Percentiles rank a stretch among this genome's conserved stretches.
phyloP scores from a whole-genome alignment of 805 yeast species.

The Starmerella bombicola region DNA sequence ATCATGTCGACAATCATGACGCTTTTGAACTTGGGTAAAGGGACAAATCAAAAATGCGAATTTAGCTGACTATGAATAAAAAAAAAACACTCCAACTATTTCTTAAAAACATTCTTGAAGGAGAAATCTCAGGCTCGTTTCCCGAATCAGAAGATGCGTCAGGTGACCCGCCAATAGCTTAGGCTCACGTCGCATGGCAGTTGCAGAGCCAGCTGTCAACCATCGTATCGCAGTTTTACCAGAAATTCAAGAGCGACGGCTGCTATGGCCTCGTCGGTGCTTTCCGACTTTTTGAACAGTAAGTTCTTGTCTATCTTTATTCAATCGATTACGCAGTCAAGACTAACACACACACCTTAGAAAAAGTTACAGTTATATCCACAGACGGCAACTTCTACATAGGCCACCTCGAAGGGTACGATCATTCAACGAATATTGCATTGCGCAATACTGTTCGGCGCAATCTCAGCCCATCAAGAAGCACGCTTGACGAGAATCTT shows the following conservation, averaged over 20 bases:
- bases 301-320: slow-evolving; percentile 13
- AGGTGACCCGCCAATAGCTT: neutral
- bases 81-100: too few relatives aligned
- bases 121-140: too few relatives aligned
- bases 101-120: too few relatives aligned
- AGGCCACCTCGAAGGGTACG: slow-evolving; percentile 30
- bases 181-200: neutral
- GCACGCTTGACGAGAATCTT: slow-evolving; percentile 22
- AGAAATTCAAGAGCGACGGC: too few relatives aligned
- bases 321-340: neutral
- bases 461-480: slow-evolving; percentile 10
- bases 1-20: slow-evolving; percentile 69
- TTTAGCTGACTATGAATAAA: too few relatives aligned
- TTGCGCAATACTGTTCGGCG: slow-evolving; percentile 26
- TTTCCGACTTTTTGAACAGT: slow-evolving; percentile 23
- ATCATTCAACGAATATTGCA: slow-evolving; percentile 29
- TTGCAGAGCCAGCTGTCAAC: too few relatives aligned
- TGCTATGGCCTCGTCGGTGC: slow-evolving; percentile 14
- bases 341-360: slow-evolving; percentile 19
- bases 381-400: slow-evolving; percentile 29
- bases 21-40: slow-evolving; percentile 35
- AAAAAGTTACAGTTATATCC: slow-evolving; percentile 25
- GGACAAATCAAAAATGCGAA: slow-evolving; percentile 22
- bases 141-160: too few relatives aligned
- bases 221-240: too few relatives aligned